Evolutionary conservation across 345 rosid genomes (phyloP), one percentile per base, ranked within the genome.

Genomic region (Kandelia obovata): DNA sequence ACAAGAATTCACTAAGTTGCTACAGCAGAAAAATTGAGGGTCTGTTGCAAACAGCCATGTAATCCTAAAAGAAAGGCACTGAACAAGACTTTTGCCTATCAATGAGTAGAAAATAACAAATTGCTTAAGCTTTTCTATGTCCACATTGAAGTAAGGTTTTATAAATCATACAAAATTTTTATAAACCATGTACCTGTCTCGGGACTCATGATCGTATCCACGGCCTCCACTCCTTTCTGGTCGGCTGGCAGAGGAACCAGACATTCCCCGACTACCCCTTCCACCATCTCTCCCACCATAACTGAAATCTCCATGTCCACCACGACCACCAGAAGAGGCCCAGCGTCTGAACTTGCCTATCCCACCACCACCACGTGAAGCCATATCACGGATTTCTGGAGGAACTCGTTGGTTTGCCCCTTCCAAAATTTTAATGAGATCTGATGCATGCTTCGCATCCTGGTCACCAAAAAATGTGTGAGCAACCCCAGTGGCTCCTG

Each of bases 401-500:
- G 99, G 92, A 56, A 95, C 97, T 65, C 67, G 73, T 78, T 95
- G 99, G 80, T 81, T 86, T 69, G 99, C 96, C 73, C 97, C 99
- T 81, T 92, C 98, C 67, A 95, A 76, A 62, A 95, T 78, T 79
- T 95, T 95, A 60, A 95, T 82, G 56, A 95, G 92, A 65, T 90
- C 99, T 19, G 85, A 77, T 51, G 97, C 98, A 72, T 95, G 77
- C 82, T 90, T 92, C 1, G 96, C 83, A 84, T 92, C 99, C 80
- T 90, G 99, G 35, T 90, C 98, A 25, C 92, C 86, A 60, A 92
- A 86, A 69, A 95, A 95, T 15, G 98, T 92, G 78, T 83, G 80
- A 13, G 99, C 92, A 57, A 83, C 19, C 65, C 99, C 99, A 32
- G 94, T 90, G n/a, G 98, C 99, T 73, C 99, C 99, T 28, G 99